Evolutionary conservation across 768 basidiomycete species (phyloP).

Genomic region (Amanita exitialis): DNA sequence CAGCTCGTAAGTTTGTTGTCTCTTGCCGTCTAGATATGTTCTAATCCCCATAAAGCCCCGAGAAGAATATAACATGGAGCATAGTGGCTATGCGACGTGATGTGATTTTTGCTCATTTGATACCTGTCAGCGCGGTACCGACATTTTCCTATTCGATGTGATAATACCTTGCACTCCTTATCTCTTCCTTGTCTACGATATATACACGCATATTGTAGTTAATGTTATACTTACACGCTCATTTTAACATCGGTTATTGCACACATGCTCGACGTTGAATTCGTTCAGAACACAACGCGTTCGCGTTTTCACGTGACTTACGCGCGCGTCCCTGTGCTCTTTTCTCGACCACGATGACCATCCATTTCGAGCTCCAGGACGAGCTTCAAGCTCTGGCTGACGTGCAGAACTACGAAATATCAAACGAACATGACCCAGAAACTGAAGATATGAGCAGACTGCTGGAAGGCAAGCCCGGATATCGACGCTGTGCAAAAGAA

Average conservation of each 20-base stretch:
- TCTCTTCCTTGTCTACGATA: neutral
- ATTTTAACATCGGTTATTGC: neutral
- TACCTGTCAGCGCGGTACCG: neutral
- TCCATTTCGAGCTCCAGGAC: conserved; percentile 67
- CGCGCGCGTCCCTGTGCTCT: conserved; percentile 8
- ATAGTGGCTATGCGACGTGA: neutral
- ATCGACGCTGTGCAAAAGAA: neutral
- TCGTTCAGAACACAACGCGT: conserved; percentile 2
- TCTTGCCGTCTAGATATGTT: neutral
- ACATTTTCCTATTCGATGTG: neutral
- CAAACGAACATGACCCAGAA: conserved; percentile 55
- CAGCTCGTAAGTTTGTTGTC: neutral
- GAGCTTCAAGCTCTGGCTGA: conserved; percentile 62
- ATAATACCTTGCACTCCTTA: neutral
- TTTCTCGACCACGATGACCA: conserved; percentile 28
- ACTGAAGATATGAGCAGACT: conserved; percentile 43
- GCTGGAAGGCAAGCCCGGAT: conserved; percentile 41
- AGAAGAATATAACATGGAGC: neutral
- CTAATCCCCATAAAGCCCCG: conserved; percentile 1
- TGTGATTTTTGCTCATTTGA: neutral
- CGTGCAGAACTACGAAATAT: conserved; percentile 50
- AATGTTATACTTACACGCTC: conserved; percentile 1
- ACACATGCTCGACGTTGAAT: too few species aligned
- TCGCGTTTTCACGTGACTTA: conserved; percentile 8
- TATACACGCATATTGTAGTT: conserved; percentile 1